Percentiles rank a stretch among this genome's conserved stretches.
Conservation (phyloP, 768 basidiomycete genomes). For the Boletus speciosus region DNA sequence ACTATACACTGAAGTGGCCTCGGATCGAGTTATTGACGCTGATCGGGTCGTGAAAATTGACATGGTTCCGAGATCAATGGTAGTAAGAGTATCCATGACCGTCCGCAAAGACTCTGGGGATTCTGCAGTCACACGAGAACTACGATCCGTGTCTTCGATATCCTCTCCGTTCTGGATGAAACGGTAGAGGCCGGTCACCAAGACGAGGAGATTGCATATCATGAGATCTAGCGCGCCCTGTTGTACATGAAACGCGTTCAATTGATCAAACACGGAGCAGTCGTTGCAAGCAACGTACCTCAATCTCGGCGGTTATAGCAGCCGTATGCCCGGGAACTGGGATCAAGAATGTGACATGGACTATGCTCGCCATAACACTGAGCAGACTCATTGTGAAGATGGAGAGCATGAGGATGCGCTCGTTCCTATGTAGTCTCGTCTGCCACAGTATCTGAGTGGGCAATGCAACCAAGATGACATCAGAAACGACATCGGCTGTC, state of each 20-base stretch:
- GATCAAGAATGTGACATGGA: conserved; percentile 14
- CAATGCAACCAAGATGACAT: conserved; percentile 6
- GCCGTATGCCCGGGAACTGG: conserved; percentile 3
- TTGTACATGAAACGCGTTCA: not conserved
- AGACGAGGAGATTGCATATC: conserved; percentile 15
- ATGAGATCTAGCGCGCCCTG: conserved; percentile 16
- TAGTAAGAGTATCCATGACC: conserved; percentile 3
- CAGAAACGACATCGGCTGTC: conserved; percentile 11
- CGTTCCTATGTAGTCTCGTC: not conserved
- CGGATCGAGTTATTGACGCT: not conserved
- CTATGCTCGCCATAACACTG: conserved; percentile 5
- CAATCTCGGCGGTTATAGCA: conserved; percentile 12
- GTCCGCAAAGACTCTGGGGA: not conserved
- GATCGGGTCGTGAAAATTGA: conserved; percentile 2
- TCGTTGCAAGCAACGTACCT: conserved; percentile 4
- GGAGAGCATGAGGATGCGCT: conserved; percentile 11
- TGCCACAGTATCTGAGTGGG: conserved; percentile 9
- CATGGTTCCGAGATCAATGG: conserved; percentile 6
- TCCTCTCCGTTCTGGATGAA: conserved; percentile 5
- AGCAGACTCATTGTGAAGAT: conserved; percentile 14
- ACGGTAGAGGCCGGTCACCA: conserved; percentile 14
- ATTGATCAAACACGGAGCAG: not conserved
- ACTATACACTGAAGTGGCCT: not conserved
- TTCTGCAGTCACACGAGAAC: not conserved
- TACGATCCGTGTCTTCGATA: not conserved